phyloP scores from a whole-genome alignment of 2,329 filamentous ascomycete genomes.

The Penicillium sp. region DNA sequence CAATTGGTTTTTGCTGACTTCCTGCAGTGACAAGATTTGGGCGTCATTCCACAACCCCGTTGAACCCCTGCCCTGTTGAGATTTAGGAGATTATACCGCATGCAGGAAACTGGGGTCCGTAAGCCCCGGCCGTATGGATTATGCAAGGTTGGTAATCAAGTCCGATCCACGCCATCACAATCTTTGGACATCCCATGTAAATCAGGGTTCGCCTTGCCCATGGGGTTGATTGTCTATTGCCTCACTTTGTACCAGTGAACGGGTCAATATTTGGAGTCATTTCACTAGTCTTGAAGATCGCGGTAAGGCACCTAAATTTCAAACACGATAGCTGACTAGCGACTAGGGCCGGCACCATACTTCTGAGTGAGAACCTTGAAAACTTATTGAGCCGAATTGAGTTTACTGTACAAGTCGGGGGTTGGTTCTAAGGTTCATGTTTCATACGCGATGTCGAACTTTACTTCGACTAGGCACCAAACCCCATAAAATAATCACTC shows the following conservation, averaged over 20 bases:
- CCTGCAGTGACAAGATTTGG: neutral
- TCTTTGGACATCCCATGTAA: neutral
- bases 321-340: neutral
- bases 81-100: conserved; percentile 3
- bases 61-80: neutral
- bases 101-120: conserved; percentile 5
- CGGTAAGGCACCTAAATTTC: neutral
- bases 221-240: neutral
- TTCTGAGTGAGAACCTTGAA: neutral
- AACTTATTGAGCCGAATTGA: neutral
- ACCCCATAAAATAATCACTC: neutral
- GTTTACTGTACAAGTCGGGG: neutral
- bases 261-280: neutral
- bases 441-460: conserved; percentile 1
- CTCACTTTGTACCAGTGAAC: neutral
- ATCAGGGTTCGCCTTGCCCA: neutral
- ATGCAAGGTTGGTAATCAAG: neutral
- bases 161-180: neutral
- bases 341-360: neutral
- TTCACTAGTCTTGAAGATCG: neutral
- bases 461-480: conserved; percentile 6
- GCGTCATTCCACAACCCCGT: neutral
- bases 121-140: neutral
- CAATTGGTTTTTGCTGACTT: neutral
- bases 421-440: neutral